A percentile compares a stretch with the other conserved stretches of the same genome.
These are phyloP conservation scores for Suillus subalutaceus DNA, from an alignment of 768 basidiomycete genomes.

Conservation along the genomic window DNA sequence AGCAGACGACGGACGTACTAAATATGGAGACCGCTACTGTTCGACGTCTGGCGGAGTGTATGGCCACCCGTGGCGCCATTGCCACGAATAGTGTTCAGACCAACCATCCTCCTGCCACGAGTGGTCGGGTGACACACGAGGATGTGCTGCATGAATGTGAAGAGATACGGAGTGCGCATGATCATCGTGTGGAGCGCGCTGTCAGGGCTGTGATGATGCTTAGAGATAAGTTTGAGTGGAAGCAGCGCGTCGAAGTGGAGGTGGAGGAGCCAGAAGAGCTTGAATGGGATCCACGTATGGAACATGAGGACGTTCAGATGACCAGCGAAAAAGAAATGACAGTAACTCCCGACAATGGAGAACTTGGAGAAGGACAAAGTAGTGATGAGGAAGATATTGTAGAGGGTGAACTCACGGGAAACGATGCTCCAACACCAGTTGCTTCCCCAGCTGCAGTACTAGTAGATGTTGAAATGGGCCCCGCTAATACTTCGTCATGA, in stretches of 20 bases:
- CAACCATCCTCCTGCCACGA: conserved; percentile 28
- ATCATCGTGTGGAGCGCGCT: conserved; percentile 75
- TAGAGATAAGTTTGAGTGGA: conserved; percentile 81
- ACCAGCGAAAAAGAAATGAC: conserved; percentile 18
- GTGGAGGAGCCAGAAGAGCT: conserved; percentile 80
- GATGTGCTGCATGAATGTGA: conserved; percentile 70
- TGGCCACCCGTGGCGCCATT: conserved; percentile 57
- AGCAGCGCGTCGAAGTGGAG: conserved; percentile 76
- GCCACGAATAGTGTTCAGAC: conserved; percentile 49
- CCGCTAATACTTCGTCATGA: conserved; percentile 11
- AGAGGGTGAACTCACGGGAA: conserved; percentile 36
- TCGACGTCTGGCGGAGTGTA: conserved; percentile 66
- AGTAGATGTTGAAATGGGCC: conserved; percentile 27
- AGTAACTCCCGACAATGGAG: conserved; percentile 23
- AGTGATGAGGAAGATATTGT: conserved; percentile 42
- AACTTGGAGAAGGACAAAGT: conserved; percentile 35
- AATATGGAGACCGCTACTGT: conserved; percentile 73
- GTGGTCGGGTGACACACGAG: conserved; percentile 42
- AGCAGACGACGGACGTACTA: conserved; percentile 79
- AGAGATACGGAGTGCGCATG: conserved; percentile 70
- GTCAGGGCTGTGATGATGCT: conserved; percentile 80
- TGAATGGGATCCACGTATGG: conserved; percentile 64
- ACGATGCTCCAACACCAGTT: conserved; percentile 31
- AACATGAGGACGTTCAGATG: conserved; percentile 17
- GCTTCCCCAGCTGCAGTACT: conserved; percentile 16